phyloP scores from a whole-genome alignment of 768 basidiomycete species.

The Lentinus tigrinus region DNA sequence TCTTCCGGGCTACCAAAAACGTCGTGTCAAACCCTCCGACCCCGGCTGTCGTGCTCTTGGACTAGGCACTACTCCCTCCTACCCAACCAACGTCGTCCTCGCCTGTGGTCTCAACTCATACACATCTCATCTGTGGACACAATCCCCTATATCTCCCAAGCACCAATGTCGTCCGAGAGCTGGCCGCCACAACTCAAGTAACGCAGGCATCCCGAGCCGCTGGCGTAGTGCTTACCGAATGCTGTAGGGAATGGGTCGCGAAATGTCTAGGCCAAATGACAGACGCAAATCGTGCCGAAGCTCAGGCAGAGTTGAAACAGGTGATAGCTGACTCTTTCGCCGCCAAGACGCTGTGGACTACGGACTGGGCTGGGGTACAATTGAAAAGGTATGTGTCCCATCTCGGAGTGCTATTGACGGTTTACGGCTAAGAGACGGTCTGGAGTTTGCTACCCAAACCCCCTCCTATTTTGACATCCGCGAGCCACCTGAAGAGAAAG shows the following conservation, averaged over 20 bases:
- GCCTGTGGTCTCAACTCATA: background rate
- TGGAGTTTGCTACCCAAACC: slow-evolving; percentile 63
- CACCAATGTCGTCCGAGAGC: slow-evolving; percentile 69
- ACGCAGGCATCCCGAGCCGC: slow-evolving; percentile 17
- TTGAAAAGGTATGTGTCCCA: slow-evolving; percentile 66
- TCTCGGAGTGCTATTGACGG: background rate
- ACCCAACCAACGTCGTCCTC: background rate
- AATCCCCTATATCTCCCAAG: background rate
- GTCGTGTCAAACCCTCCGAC: background rate
- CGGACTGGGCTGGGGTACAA: slow-evolving; percentile 88
- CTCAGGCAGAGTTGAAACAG: slow-evolving; percentile 92
- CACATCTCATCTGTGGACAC: background rate
- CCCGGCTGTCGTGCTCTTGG: background rate
- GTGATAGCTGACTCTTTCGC: slow-evolving; percentile 93
- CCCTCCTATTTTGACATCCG: slow-evolving; percentile 32
- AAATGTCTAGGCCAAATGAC: slow-evolving; percentile 91
- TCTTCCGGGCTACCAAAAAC: background rate
- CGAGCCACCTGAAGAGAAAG: slow-evolving; percentile 68
- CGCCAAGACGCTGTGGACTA: slow-evolving; percentile 84
- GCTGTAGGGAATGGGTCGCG: slow-evolving; percentile 87
- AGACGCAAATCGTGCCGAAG: slow-evolving; percentile 80
- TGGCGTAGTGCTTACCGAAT: slow-evolving; percentile 8
- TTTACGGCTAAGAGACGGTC: slow-evolving; percentile 4
- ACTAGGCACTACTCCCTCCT: background rate
- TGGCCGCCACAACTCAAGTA: slow-evolving; percentile 84